Evolutionary conservation across 2,329 filamentous ascomycete genomes (phyloP).

Genomic region (Lasiodiplodia theobromae): DNA sequence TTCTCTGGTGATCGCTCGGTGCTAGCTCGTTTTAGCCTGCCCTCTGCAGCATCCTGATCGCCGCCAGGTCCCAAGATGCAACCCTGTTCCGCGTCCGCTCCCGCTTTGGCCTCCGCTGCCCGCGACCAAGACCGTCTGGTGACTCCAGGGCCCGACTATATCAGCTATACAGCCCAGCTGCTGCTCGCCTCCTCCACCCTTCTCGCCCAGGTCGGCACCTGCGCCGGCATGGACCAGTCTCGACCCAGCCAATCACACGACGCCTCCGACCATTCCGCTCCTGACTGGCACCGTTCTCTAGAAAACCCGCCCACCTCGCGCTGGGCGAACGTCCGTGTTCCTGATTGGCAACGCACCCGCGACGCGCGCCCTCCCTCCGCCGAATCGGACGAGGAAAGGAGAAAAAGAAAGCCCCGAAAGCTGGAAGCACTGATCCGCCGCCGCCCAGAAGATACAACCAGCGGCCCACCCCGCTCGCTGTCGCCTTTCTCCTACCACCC

Average conservation of each 20-base stretch:
- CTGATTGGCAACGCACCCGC: constrained; percentile 9
- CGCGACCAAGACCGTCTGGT: constrained; percentile 4
- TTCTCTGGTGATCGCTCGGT: constrained; percentile 19
- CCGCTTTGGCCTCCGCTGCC: constrained; percentile 7
- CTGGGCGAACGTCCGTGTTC: constrained; percentile 15
- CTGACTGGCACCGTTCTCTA: constrained; percentile 10
- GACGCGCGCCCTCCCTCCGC: neutral
- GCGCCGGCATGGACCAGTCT: constrained; percentile 26
- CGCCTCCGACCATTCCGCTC: neutral
- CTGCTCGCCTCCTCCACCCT: constrained; percentile 27
- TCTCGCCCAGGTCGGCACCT: constrained; percentile 25
- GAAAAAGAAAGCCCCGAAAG: constrained; percentile 3
- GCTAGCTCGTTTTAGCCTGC: constrained; percentile 5
- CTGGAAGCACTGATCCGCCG: constrained; percentile 18
- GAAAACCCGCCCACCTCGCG: constrained; percentile 14
- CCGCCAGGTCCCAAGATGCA: constrained; percentile 28
- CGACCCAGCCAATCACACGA: constrained; percentile 16
- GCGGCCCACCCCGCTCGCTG: neutral
- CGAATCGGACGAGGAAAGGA: neutral
- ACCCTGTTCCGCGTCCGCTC: constrained; percentile 27
- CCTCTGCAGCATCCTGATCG: constrained; percentile 25
- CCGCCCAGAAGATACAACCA: neutral
- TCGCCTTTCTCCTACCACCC: neutral
- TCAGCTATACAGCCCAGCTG: constrained; percentile 30
- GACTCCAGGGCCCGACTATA: constrained; percentile 24